phyloP scores from a whole-genome alignment of 78 protist species.

The Dictyostelium capitatum region DNA sequence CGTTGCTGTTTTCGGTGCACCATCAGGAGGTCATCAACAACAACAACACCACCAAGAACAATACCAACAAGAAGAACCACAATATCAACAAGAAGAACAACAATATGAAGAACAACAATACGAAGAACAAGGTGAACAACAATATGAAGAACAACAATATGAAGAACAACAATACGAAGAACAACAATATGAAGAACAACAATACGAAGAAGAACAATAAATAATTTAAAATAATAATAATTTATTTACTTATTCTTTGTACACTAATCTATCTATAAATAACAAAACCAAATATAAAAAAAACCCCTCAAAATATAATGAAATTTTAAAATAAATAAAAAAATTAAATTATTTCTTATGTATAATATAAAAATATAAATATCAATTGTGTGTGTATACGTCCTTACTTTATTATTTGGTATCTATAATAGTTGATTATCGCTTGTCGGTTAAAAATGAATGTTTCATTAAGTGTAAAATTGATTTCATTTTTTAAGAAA shows the following conservation, averaged over 20 bases:
- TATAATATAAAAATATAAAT: too few relatives aligned
- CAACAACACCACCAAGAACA: conserved; percentile 2
- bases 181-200: conserved; percentile 17
- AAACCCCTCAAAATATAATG: background rate
- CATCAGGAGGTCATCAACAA: background rate
- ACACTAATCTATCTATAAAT: background rate
- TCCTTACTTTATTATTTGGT: too few relatives aligned
- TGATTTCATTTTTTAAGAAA: too few relatives aligned
- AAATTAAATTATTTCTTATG: too few relatives aligned
- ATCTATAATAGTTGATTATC: too few relatives aligned
- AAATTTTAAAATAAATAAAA: background rate
- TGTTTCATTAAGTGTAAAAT: too few relatives aligned
- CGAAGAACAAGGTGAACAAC: conserved; percentile 31
- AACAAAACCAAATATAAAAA: too few relatives aligned
- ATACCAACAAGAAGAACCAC: conserved; percentile 12
- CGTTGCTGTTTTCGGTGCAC: conserved; percentile 49
- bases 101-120: conserved; percentile 23
- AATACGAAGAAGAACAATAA: conserved; percentile 3
- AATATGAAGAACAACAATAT: conserved; percentile 38
- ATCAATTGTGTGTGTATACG: too few relatives aligned
- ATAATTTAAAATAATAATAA: background rate
- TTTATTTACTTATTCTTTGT: background rate
- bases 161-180: conserved; percentile 27
- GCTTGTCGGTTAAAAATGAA: too few relatives aligned
- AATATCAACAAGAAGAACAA: conserved; percentile 16